Percentiles rank a stretch among this genome's conserved stretches.
Evolutionary conservation across 1,139 yeast species (phyloP).

Genomic region (Lodderomyces theae): DNA sequence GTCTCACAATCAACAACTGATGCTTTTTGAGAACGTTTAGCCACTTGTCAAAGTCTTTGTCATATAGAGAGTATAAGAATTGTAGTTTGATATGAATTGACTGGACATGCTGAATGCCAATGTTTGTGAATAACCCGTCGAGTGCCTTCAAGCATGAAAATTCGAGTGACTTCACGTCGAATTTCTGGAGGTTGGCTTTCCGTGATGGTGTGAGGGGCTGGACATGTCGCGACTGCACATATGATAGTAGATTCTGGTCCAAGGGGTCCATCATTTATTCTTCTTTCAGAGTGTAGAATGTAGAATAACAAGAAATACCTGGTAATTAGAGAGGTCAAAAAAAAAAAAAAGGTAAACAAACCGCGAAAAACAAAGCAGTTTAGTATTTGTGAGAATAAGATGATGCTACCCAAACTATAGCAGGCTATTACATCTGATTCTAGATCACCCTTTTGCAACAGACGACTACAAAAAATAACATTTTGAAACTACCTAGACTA

Average conservation of each 20-base stretch:
- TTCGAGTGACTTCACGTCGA: constrained; percentile 14
- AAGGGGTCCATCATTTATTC: constrained; percentile 3
- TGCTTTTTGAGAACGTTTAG: constrained; percentile 23
- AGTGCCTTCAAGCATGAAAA: constrained; percentile 10
- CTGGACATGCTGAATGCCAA: constrained; percentile 10
- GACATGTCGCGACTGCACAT: constrained; percentile 10
- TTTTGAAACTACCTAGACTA: no score
- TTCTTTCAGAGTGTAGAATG: constrained; percentile 2
- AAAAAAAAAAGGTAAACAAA: not conserved
- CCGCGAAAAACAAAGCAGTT: no score
- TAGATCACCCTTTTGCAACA: no score
- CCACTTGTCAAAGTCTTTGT: constrained; percentile 7
- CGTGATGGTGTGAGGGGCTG: constrained; percentile 13
- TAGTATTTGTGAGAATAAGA: no score
- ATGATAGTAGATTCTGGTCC: constrained; percentile 11
- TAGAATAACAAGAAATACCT: constrained; percentile 1
- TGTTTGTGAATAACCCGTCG: constrained; percentile 3
- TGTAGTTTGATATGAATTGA: constrained; percentile 18
- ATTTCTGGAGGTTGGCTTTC: constrained; percentile 11
- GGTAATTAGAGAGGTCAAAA: not conserved
- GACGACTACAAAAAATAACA: no score
- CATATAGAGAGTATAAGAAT: constrained; percentile 10
- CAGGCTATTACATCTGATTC: no score
- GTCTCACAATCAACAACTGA: constrained; percentile 28
- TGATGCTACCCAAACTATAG: no score